Percentiles rank a stretch among this genome's conserved stretches.
Conservation (phyloP, 202 grass and related monocot species). For the Dendrocalamus latiflorus region DNA sequence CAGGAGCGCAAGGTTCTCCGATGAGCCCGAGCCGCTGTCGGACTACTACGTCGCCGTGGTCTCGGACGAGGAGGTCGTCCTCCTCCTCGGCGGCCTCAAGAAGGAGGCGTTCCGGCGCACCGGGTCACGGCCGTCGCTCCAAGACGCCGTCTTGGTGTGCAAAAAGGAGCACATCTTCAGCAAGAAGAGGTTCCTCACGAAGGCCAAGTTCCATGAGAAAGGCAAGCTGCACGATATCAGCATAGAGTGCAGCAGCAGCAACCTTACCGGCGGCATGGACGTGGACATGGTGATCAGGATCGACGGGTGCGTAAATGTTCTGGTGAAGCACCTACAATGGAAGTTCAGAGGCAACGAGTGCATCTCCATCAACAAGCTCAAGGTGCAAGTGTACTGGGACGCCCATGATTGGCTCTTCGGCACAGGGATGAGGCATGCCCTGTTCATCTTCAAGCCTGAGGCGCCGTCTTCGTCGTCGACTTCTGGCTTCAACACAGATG, state of each 20-base stretch:
- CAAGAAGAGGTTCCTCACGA: slow-evolving; percentile 71
- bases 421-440: slow-evolving; percentile 63
- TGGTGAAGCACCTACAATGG: slow-evolving; percentile 78
- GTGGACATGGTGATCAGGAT: slow-evolving; percentile 81
- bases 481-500: slow-evolving; percentile 4
- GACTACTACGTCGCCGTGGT: slow-evolving; percentile 75
- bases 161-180: slow-evolving; percentile 87
- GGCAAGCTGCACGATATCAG: slow-evolving; percentile 71
- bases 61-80: slow-evolving; percentile 50
- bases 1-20: slow-evolving; percentile 54
- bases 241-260: slow-evolving; percentile 71
- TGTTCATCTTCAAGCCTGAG: slow-evolving; percentile 90
- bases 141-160: slow-evolving; percentile 64
- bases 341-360: slow-evolving; percentile 92
- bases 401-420: slow-evolving; percentile 89
- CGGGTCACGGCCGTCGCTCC: slow-evolving; percentile 44
- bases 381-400: slow-evolving; percentile 85
- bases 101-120: slow-evolving; percentile 77
- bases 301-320: slow-evolving; percentile 46
- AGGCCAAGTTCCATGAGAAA: slow-evolving; percentile 67
- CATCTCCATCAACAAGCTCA: slow-evolving; percentile 67
- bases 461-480: background rate
- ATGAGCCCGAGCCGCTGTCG: slow-evolving; percentile 63
- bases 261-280: slow-evolving; percentile 43
- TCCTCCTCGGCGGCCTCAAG: slow-evolving; percentile 79